Evolutionary conservation across 805 yeast species (phyloP).

Genomic region (Huiozyma naganishii): DNA sequence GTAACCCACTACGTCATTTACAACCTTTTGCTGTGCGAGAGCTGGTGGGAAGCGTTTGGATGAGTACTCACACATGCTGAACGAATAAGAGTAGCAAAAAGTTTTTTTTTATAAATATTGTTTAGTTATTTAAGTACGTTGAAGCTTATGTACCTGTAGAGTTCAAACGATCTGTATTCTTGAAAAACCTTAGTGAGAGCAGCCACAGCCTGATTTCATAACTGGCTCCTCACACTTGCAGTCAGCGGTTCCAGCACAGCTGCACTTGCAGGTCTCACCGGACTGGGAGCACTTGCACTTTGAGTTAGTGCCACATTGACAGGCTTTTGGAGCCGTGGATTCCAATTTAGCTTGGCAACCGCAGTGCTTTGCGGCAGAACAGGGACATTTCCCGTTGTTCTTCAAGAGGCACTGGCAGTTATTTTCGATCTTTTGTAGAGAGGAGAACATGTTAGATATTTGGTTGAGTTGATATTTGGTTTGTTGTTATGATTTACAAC

Average conservation of each 20-base stretch:
- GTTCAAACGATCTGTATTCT: no score
- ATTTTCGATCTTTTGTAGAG: constrained; percentile 1
- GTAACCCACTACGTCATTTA: no score
- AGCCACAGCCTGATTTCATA: not conserved
- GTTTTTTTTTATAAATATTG: no score
- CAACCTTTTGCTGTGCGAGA: no score
- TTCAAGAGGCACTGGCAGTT: constrained; percentile 1
- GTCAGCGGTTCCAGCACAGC: not conserved
- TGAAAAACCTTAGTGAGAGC: not conserved
- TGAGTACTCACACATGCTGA: no score
- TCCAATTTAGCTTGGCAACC: not conserved
- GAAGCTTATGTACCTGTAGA: no score
- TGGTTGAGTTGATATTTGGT: not conserved
- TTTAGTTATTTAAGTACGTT: no score
- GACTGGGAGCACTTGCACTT: not conserved
- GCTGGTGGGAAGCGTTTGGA: no score
- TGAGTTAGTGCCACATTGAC: not conserved
- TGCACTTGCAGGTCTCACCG: not conserved
- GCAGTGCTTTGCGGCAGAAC: not conserved
- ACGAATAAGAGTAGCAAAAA: no score
- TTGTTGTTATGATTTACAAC: no score
- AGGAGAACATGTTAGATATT: constrained; percentile 1
- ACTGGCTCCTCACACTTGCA: not conserved
- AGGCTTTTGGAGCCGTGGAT: not conserved
- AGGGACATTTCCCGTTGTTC: not conserved